A percentile compares a stretch with the other conserved stretches of the same genome.
phyloP scores from a whole-genome alignment of 768 basidiomycete genomes.

The Termitomyces bulborhizus region DNA sequence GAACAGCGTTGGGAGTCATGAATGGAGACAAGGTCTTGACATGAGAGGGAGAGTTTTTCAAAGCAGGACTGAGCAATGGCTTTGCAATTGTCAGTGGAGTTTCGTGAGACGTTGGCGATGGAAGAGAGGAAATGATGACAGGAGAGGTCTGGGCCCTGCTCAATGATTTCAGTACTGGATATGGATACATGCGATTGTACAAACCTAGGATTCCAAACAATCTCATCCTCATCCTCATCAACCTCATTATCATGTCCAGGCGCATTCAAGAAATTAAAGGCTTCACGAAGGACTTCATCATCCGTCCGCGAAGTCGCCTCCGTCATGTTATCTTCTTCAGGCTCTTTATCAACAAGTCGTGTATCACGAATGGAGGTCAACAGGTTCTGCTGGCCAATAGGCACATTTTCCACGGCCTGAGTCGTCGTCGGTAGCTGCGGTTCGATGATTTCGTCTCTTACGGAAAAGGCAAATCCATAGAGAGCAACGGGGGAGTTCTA shows the following conservation, averaged over 20 bases:
- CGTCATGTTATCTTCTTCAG: constrained; percentile 55
- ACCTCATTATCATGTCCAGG: constrained; percentile 56
- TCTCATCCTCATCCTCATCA: constrained; percentile 62
- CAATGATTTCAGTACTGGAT: neutral
- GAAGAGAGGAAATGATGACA: constrained; percentile 17
- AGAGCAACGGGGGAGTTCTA: constrained; percentile 35
- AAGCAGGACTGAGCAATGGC: constrained; percentile 23
- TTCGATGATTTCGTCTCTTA: constrained; percentile 19
- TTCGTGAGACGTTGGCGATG: constrained; percentile 26
- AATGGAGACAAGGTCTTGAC: constrained; percentile 17
- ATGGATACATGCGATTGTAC: constrained; percentile 5
- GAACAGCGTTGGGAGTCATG: constrained; percentile 6
- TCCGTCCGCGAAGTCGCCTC: constrained; percentile 71
- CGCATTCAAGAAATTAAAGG: constrained; percentile 44
- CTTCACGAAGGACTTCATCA: constrained; percentile 75
- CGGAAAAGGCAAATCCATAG: constrained; percentile 2
- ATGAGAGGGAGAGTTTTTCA: constrained; percentile 24
- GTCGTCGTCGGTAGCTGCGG: neutral
- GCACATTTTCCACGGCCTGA: constrained; percentile 5
- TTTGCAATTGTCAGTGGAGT: constrained; percentile 30
- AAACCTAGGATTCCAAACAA: constrained; percentile 71
- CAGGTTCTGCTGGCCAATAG: constrained; percentile 16
- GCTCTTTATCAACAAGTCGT: constrained; percentile 15
- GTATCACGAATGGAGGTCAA: constrained; percentile 21
- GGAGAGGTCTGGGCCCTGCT: constrained; percentile 24